Percentiles rank a stretch among this genome's conserved stretches.
phyloP scores from a whole-genome alignment of 2,329 filamentous ascomycete genomes.

The Colletotrichum zoysiae region DNA sequence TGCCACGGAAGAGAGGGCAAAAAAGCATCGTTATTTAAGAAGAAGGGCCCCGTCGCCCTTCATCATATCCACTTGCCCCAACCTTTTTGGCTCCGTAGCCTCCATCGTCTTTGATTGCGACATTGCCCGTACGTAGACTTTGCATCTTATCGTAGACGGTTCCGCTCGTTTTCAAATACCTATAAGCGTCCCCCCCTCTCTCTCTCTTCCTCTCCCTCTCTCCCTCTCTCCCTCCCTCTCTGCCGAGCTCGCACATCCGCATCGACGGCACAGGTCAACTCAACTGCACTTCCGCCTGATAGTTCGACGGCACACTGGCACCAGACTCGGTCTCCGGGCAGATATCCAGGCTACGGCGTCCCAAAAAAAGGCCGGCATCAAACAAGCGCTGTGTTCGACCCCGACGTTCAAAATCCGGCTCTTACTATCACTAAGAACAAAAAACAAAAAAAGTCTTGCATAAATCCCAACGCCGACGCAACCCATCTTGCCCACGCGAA shows the following conservation, averaged over 20 bases:
- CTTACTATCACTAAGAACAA: not conserved
- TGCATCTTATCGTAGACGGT: constrained; percentile 9
- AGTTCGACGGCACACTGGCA: not conserved
- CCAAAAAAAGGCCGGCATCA: not conserved
- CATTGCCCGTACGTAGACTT: constrained; percentile 27
- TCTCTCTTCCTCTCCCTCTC: no score
- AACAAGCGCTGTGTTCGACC: not conserved
- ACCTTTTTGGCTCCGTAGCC: constrained; percentile 32
- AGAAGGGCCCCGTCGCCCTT: constrained; percentile 31
- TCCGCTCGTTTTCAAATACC: constrained; percentile 23
- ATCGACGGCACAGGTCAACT: constrained; percentile 1
- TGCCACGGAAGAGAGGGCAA: constrained; percentile 22
- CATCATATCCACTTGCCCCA: constrained; percentile 40
- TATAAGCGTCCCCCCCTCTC: not conserved
- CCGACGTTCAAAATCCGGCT: not conserved
- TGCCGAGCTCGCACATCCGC: not conserved
- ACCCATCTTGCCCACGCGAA: constrained; percentile 36
- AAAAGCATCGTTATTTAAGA: constrained; percentile 36
- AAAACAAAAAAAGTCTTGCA: not conserved
- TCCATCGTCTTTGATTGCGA: constrained; percentile 34
- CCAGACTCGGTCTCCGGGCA: not conserved
- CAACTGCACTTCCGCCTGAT: not conserved
- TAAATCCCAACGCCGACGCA: constrained; percentile 38
- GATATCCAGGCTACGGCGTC: not conserved
- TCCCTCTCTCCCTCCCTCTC: not conserved